Base-by-base conservation (phyloP, 169 alveolate species). In the Plasmodium billcollinsi region DNA sequence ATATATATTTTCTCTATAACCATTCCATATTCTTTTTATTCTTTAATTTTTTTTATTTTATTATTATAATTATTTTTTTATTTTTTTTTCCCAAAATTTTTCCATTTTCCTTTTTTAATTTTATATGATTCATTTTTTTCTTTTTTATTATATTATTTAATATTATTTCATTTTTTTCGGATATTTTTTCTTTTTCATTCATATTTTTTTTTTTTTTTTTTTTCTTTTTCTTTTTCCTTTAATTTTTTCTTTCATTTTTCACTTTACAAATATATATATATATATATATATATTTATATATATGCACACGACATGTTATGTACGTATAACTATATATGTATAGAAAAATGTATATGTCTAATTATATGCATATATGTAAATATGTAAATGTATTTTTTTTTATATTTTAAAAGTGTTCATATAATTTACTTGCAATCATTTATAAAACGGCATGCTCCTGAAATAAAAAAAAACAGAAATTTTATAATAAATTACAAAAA, bases 361-460 rank as follows among this genome's bases (percentile, higher is more conserved):
- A 54, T 18, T 12, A 50, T 39, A 58, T 24, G 43, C 11, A 45
- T 39, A 59, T 24, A 45, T 74, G 45, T 12, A 56, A 14, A 18
- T 45, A 43, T 69, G 47, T 70, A 20, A 9, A 70, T 70, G 49
- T 45, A 18, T 59, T 21, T 18, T 56, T 56, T 12, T 56, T 56
- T 56, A 8, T 56, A 18, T 56, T 56, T 56, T 56, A 18, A 18
- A 52, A n/a, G 21, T 56, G 15, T 56, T 56, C 18, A 56, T 2
- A 56, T 56, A 24, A 45, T 33, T 86, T 86, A 86, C 92, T 86
- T 86, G 92, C 92, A 86, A 63, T 86, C 92, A 47, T 73, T 67
- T 43, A 73, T 47, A 49, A 50, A 86, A 72, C 92, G 92, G 88
- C 92, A 86, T 18, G 85, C 24, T 86, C 92, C 92, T 86, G 71